Percentiles rank a stretch among this genome's conserved stretches.
These are phyloP conservation scores for Mayamaea pseudoterrestris DNA, from an alignment of 108 stramenopile genomes.

Conservation along the genomic window DNA sequence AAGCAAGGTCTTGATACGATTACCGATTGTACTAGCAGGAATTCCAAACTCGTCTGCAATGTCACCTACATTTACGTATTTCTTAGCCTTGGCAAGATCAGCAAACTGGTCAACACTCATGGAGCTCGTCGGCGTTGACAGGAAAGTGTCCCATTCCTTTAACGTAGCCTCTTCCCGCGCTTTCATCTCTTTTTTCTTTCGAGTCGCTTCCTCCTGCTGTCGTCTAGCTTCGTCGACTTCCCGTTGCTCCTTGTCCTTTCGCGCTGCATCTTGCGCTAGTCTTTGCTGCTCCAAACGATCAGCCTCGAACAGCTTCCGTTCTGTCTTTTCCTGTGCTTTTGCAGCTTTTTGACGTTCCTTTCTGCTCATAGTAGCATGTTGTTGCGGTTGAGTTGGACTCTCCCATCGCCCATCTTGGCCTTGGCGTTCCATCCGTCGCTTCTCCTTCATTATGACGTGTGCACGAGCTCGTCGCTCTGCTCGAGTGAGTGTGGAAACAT, in stretches of 20 bases:
- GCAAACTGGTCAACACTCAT: conserved; percentile 3
- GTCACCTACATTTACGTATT: neutral
- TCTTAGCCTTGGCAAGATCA: neutral
- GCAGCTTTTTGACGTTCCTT: conserved; percentile 59
- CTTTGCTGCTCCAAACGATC: conserved; percentile 31
- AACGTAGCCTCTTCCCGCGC: conserved; percentile 34
- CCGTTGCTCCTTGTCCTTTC: conserved; percentile 12
- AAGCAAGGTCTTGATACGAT: conserved; percentile 2
- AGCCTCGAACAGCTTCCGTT: conserved; percentile 38
- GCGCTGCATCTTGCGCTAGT: conserved; percentile 13
- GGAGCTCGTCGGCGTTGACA: neutral
- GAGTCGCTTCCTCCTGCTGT: conserved; percentile 1
- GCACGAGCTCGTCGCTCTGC: conserved; percentile 59
- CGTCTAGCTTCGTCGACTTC: conserved; percentile 2
- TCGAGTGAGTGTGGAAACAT: conserved; percentile 47
- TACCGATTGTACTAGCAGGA: neutral
- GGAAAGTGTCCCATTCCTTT: conserved; percentile 22
- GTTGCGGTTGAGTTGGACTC: neutral
- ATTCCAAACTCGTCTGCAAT: neutral
- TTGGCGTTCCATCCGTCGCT: conserved; percentile 18
- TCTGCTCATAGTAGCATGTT: conserved; percentile 9
- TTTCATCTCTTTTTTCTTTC: conserved; percentile 11
- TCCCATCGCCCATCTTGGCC: neutral
- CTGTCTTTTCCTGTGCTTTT: conserved; percentile 42
- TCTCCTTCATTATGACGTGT: conserved; percentile 39